These are phyloP conservation scores for Hypoxylon lienhwacheense DNA, from an alignment of 495 filamentous ascomycete genomes.

Conservation along the genomic window DNA sequence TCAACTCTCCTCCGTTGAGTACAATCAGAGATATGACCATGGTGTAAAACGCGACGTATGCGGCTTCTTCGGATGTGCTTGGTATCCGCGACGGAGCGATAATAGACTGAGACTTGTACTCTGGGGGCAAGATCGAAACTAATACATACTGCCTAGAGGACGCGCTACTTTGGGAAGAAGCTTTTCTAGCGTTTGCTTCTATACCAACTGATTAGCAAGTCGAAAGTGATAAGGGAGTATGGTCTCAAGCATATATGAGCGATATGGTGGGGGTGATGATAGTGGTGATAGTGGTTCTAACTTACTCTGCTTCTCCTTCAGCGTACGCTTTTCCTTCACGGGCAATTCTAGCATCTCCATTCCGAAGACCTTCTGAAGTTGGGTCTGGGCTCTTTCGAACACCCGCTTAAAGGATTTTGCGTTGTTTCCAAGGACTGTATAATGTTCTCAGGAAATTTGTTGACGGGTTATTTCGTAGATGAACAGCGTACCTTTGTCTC, in stretches of 20 bases:
- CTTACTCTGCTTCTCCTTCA: constrained; percentile 69
- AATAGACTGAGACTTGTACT: constrained; percentile 65
- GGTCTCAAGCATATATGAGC: too few relatives aligned
- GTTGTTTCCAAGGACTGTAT: constrained; percentile 55
- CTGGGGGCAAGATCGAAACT: constrained; percentile 64
- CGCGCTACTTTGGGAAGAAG: constrained; percentile 45
- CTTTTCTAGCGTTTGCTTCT: constrained; percentile 46
- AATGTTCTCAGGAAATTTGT: constrained; percentile 5
- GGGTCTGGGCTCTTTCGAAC: constrained; percentile 67
- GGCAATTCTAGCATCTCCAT: constrained; percentile 88
- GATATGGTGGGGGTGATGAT: too few relatives aligned
- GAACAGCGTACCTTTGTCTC: constrained; percentile 60
- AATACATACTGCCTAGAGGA: constrained; percentile 76
- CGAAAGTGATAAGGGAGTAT: too few relatives aligned
- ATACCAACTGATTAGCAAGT: constrained; percentile 22
- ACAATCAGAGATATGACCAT: constrained; percentile 76
- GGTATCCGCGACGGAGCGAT: constrained; percentile 68
- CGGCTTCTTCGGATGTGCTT: constrained; percentile 64
- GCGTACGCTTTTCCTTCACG: constrained; percentile 72
- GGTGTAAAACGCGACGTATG: constrained; percentile 79
- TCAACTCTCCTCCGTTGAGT: constrained; percentile 66
- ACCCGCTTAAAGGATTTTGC: constrained; percentile 66
- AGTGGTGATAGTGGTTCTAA: too few relatives aligned
- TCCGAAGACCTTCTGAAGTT: constrained; percentile 69
- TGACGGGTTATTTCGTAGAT: not conserved